phyloP scores from a whole-genome alignment of 345 rosid species.

The Sisymbrium irio region DNA sequence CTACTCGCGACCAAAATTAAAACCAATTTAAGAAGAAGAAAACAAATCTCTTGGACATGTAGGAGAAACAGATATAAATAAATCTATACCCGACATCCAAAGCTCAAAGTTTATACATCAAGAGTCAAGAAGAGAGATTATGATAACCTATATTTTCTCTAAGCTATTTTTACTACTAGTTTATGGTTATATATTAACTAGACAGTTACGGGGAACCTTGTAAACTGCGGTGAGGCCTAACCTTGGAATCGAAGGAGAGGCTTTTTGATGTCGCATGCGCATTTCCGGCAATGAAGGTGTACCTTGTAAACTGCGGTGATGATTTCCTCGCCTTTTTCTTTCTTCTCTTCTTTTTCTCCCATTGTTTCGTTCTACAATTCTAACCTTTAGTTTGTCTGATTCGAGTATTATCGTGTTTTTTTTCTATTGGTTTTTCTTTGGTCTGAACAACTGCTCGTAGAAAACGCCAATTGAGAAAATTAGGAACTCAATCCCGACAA shows the following conservation, averaged over 20 bases:
- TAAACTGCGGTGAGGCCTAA: not conserved
- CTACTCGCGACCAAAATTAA: not conserved
- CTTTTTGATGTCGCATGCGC: conserved; percentile 59
- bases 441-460: conserved; percentile 23
- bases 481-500: conserved; percentile 20
- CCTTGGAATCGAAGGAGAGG: conserved; percentile 53
- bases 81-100: not conserved
- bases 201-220: no score
- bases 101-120: not conserved
- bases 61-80: not conserved
- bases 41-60: not conserved
- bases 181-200: no score
- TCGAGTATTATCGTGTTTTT: not conserved
- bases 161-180: no score
- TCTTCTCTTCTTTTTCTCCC: conserved; percentile 43
- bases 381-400: not conserved
- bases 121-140: conserved; percentile 8
- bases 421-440: conserved; percentile 5
- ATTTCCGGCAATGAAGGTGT: conserved; percentile 77
- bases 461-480: conserved; percentile 7
- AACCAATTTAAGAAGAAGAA: not conserved
- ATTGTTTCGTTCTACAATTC: conserved; percentile 16
- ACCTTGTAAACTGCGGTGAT: conserved; percentile 67
- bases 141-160: not conserved
- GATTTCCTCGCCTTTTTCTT: conserved; percentile 39